phyloP scores from a whole-genome alignment of 177 flowering plant species.

The Telopea speciosissima region DNA sequence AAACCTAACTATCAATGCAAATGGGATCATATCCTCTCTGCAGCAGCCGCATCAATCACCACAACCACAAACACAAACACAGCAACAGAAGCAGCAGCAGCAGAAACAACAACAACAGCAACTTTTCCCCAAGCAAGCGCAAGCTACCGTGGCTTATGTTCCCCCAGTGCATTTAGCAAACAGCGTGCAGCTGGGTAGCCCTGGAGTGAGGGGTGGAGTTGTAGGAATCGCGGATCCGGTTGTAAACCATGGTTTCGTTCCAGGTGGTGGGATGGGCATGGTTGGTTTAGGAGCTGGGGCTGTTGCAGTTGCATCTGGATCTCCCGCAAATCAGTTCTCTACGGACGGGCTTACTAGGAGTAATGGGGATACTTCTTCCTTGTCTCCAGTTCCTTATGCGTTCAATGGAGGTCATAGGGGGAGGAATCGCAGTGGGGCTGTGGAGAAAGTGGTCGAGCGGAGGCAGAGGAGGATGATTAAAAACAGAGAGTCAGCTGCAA shows the following conservation, averaged over 20 bases:
- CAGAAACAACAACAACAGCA: conserved; percentile 33
- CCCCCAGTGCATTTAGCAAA: conserved; percentile 33
- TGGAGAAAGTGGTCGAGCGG: conserved; percentile 76
- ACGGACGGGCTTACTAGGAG: conserved; percentile 74
- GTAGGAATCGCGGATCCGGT: conserved; percentile 41
- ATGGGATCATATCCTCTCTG: conserved; percentile 50
- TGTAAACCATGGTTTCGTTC: conserved; percentile 33
- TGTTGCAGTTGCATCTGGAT: conserved; percentile 36
- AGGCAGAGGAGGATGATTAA: conserved; percentile 82
- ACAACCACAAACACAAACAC: conserved; percentile 10
- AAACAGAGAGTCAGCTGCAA: conserved; percentile 79
- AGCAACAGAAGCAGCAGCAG: conserved; percentile 15
- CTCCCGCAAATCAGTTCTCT: conserved; percentile 56
- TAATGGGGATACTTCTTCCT: conserved; percentile 75
- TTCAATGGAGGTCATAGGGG: conserved; percentile 63
- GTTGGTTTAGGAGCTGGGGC: conserved; percentile 50
- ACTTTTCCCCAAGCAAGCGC: conserved; percentile 62
- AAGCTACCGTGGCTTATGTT: conserved; percentile 36
- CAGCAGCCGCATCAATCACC: conserved; percentile 21
- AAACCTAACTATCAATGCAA: conserved; percentile 47
- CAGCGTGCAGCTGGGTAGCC: conserved; percentile 34
- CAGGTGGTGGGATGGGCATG: conserved; percentile 41
- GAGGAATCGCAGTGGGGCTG: conserved; percentile 39
- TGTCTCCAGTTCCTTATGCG: conserved; percentile 70
- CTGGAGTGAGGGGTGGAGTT: conserved; percentile 48